Base-by-base conservation (phyloP, 106 monocot species). In the Acorus gramineus region DNA sequence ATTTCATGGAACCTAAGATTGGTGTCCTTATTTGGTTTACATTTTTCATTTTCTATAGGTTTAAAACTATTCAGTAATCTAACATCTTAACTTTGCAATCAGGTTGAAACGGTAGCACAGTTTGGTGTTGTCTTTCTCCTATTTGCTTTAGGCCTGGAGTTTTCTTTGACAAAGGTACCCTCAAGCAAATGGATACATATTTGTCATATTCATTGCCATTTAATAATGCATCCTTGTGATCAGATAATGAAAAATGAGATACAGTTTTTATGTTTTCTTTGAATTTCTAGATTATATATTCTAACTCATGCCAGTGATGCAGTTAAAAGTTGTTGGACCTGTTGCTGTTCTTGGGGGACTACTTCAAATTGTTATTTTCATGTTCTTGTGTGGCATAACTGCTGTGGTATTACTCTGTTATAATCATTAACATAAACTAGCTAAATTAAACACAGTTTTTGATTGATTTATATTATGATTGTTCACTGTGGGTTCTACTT, bases 281-380 rank as follows among this genome's bases (percentile, higher is more conserved):
- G 8, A 44, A 42, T 2, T 54, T 11, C 44, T 44, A 52, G 43
- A 44, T 42, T 46, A 6, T 53, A 42, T 59, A 48, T 44, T 51
- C 53, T 61, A 47, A 63, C 11, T 62, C 52, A 44, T 54, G 44
- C 12, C 47, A 56, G 42, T 70, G 54, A 28, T 28, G 47, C 78
- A 96, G 96, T 73, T 96, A 61, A 96, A 79, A 90, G 78, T 66
- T 62, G 96, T 96, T 60, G 90, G 90, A 11, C 59, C 85, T 72
- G 96, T 96, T 74, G 96, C 96, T 73, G 77, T 96, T 73, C 58
- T 96, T 74, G 96, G 96, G 71, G 96, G 96, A n/a, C 77, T 96
- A 57, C 78, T 91, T 77, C 96, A 96, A 66, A 96, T 96, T 68
- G 50, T 80, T 61, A 76, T 90, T 52, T 85, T 96, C 57, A 96